phyloP scores from a whole-genome alignment of 1,284 basidiomycete species.

The Leccinum subrobustum region DNA sequence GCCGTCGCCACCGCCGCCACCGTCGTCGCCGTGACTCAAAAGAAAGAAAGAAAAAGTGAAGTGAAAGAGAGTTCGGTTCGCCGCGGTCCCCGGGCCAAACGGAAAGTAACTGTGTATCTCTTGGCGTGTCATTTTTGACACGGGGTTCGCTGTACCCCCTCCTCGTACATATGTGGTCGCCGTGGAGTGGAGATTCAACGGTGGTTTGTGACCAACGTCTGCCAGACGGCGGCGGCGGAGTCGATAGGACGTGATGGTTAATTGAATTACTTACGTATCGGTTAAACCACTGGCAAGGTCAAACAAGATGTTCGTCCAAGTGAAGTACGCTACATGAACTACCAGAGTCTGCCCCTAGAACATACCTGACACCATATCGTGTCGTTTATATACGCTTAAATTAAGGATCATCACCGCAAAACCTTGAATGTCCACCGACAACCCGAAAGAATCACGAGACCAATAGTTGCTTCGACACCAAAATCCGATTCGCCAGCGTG shows the following conservation, averaged over 20 bases:
- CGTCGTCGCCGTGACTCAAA: not conserved
- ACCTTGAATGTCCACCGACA: not conserved
- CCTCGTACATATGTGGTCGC: no score
- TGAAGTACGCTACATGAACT: no score
- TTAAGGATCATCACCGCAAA: not conserved
- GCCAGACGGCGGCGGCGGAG: no score
- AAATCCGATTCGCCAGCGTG: constrained; percentile 78
- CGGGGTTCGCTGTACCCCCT: not conserved
- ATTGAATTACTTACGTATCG: no score
- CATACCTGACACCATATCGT: not conserved
- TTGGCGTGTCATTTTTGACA: not conserved
- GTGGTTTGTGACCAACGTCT: no score
- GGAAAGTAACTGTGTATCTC: constrained; percentile 2
- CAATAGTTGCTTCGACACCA: constrained; percentile 73
- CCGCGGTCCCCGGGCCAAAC: not conserved
- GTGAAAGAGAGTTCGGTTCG: not conserved
- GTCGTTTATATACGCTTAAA: not conserved
- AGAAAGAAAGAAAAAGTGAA: not conserved
- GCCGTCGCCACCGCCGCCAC: not conserved
- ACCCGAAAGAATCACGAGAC: constrained; percentile 8
- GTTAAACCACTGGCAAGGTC: no score
- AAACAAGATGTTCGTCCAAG: no score
- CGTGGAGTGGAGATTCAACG: no score
- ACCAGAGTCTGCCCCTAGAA: not conserved
- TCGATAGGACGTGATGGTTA: no score